phyloP scores from a whole-genome alignment of 208 protist genomes.

The Trypanosoma caninum region DNA sequence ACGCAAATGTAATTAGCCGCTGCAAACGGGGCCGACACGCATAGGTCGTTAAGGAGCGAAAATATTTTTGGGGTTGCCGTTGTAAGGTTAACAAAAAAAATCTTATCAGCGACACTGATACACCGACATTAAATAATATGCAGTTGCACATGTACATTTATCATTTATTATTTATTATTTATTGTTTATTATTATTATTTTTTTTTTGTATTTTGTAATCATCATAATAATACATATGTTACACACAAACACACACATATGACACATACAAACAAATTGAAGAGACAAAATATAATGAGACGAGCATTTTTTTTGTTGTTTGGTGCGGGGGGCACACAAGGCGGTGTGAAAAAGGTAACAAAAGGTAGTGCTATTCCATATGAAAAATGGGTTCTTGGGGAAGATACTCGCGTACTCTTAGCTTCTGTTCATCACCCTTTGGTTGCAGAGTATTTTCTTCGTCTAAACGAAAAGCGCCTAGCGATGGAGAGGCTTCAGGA shows the following conservation, averaged over 20 bases:
- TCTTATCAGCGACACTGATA: too few species aligned
- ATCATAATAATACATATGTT: too few species aligned
- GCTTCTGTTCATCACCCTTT: slow-evolving; percentile 69
- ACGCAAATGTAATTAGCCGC: too few species aligned
- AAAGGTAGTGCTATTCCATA: slow-evolving; percentile 42
- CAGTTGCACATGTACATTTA: not conserved
- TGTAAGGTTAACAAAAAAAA: too few species aligned
- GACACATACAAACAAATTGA: too few species aligned
- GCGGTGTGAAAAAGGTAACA: slow-evolving; percentile 65
- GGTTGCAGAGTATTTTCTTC: slow-evolving; percentile 81
- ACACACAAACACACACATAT: too few species aligned
- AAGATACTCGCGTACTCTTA: slow-evolving; percentile 46
- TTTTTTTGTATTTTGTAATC: slow-evolving; percentile 17
- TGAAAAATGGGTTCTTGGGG: slow-evolving; percentile 50
- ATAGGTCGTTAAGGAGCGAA: too few species aligned
- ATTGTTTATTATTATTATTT: not conserved
- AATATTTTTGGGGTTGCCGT: too few species aligned
- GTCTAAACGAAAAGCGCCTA: slow-evolving; percentile 53
- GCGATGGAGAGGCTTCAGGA: slow-evolving; percentile 54
- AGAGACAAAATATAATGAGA: slow-evolving; percentile 17
- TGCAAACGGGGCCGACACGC: too few species aligned
- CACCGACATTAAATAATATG: not conserved
- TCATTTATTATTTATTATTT: slow-evolving; percentile 13
- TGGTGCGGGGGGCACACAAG: slow-evolving; percentile 76
- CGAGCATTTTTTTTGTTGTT: slow-evolving; percentile 29